Evolutionary conservation across 257 asterid genomes (phyloP), one percentile per base, ranked within the genome.

Genomic region (Solanum commersonii): DNA sequence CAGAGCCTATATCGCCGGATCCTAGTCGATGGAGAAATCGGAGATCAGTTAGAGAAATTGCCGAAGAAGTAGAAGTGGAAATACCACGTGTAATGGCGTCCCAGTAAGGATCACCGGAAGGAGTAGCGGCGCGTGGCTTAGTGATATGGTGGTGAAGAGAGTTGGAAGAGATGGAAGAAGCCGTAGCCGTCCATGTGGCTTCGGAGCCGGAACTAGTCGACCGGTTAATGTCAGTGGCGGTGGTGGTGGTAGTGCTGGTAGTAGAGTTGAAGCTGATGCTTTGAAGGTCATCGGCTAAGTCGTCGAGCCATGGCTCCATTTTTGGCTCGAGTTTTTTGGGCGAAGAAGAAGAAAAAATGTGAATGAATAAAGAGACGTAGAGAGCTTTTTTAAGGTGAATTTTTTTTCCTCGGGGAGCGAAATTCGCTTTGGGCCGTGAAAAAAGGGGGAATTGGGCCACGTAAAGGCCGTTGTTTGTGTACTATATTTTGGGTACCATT

Each of bases 221-320:
- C 89, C 98, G 96, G 94, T 92, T 90, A 91, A 94, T 94, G 88
- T 92, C 98, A 20, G 98, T 93, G 88, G 97, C 88, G 91, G 91
- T 90, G n/a, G 94, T 92, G 88, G 95, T 92, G 67, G 97, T 92
- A 87, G 95, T 92, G 71, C 96, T 92, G 79, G 95, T 92, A 25
- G 97, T 89, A 91, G 99, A 96, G 92, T 94, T 96, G 95, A 95
- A 97, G 86, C 99, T 96, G 88, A 96, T 89, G 94, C 99, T 95
- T 52, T 95, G 96, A 85, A 97, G 96, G 89, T 96, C 98, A 93
- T 95, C 98, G 92, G 95, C 88, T 3, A 95, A 38, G 84, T 95
- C 96, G 88, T 93, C 98, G n/a, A 91, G 73, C 93, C 94, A 91
- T 78, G 98, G 96, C 92, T 93, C 98, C 96, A 94, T 94, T 86